Evolutionary conservation across 306 rosid genomes (phyloP).

Genomic region (Cucurbita moschata): DNA sequence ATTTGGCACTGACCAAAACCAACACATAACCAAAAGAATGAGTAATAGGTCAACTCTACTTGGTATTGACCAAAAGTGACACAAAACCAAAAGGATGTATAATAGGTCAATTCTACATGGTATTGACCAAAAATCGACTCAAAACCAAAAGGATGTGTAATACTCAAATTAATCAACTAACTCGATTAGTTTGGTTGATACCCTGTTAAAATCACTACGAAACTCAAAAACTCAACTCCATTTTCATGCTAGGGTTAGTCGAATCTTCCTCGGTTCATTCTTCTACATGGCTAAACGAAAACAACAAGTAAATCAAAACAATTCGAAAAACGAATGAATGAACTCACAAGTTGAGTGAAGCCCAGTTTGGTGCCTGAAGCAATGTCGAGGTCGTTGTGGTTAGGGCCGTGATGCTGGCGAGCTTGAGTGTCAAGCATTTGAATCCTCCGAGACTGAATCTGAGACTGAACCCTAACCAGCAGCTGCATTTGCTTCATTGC

Average conservation of each 20-base stretch:
- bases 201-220: background rate
- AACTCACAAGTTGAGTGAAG: slow-evolving; percentile 49
- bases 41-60: no score
- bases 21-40: no score
- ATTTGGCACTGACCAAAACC: no score
- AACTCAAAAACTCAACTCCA: background rate
- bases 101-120: no score
- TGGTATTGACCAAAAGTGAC: no score
- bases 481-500: slow-evolving; percentile 99
- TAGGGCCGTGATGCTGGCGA: slow-evolving; percentile 32
- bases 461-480: slow-evolving; percentile 83
- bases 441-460: slow-evolving; percentile 82
- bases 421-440: slow-evolving; percentile 88
- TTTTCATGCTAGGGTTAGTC: background rate
- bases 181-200: no score
- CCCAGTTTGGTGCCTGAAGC: slow-evolving; percentile 54
- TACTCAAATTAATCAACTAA: no score
- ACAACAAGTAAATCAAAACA: background rate
- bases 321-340: background rate
- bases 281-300: background rate
- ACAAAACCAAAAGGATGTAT: no score
- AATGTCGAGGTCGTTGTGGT: slow-evolving; percentile 48
- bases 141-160: no score
- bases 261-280: background rate
- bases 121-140: no score